Base-by-base conservation (phyloP, 805 yeast species). In the Tetrapisispora fleetii region DNA sequence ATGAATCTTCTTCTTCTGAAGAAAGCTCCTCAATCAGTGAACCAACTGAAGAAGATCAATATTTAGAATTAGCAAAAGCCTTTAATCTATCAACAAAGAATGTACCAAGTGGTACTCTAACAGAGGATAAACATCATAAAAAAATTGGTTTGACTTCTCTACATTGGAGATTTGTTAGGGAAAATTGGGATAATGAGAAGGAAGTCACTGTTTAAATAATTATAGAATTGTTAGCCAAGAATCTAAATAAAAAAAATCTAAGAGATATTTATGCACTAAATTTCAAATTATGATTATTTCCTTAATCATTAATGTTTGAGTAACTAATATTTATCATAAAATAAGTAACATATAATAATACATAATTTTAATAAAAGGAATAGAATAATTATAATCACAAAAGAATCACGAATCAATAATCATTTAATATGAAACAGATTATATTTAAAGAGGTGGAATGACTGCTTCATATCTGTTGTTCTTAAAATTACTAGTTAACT, bases 91-190 rank as follows among this genome's bases (percentile, higher is more conserved):
- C 90, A 9, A 71, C 72, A 43, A 75, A 74, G 53, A 81, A 83
- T 60, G 82, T 78, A 16, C 82, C 85, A 13, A 81, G 87, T 47
- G 91, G 93, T 40, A 69, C 83, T 2, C 51, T 66, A 19, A 73
- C 71, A 52, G 77, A 75, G 46, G 76, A 77, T 4, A 81, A 80
- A 57, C 75, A 79, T 40, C 85, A 79, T 50, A 63, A 62, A 46
- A 56, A 57, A 45, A 55, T 65, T 18, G 75, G 73, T 18, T 67
- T 67, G 2, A 62, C 77, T 16, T 67, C 72, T 28, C 49, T 60
- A 39, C 95, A 85, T 65, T 85, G 95, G 95, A 78, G 90, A 69
- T 77, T 82, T 55, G 69, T 68, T 51, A 69, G 75, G 48, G 67
- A 68, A 33, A 72, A 72, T 49, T 80, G 84, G 78, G 73, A 73